These are phyloP conservation scores for Endocalyx cinctus DNA, from an alignment of 2,329 filamentous ascomycete genomes.

Conservation along the genomic window DNA sequence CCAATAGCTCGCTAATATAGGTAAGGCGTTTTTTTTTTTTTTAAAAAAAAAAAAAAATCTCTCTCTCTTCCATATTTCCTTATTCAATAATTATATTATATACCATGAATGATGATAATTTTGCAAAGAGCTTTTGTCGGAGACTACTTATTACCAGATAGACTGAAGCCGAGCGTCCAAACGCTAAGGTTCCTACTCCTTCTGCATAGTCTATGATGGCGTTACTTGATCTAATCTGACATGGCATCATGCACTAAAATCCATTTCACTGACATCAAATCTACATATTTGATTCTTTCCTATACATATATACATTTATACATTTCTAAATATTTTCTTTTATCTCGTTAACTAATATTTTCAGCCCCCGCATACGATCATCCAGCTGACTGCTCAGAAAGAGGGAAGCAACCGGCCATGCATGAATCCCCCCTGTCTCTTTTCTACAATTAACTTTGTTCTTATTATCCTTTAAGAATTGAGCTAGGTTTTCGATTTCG, in stretches of 20 bases:
- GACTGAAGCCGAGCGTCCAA: conserved; percentile 44
- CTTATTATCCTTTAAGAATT: conserved; percentile 48
- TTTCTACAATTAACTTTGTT: conserved; percentile 53
- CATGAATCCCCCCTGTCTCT: conserved; percentile 67
- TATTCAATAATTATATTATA: too few relatives aligned
- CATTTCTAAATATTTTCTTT: conserved; percentile 26
- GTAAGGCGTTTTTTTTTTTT: too few relatives aligned
- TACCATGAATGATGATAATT: conserved; percentile 31
- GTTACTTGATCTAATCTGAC: conserved; percentile 66
- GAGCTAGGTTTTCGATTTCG: conserved; percentile 60
- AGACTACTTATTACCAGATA: conserved; percentile 29
- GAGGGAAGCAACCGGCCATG: conserved; percentile 72
- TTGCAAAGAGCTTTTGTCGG: conserved; percentile 31
- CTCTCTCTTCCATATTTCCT: too few relatives aligned
- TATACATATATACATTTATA: too few relatives aligned
- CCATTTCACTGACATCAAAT: too few relatives aligned
- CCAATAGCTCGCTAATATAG: too few relatives aligned
- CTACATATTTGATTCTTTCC: conserved; percentile 3
- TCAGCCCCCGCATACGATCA: conserved; percentile 49
- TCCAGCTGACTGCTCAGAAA: conserved; percentile 47
- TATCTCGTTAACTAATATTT: conserved; percentile 34
- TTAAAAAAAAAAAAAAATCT: too few relatives aligned
- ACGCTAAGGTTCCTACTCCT: conserved; percentile 43
- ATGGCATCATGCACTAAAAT: too few relatives aligned
- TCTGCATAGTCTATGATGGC: conserved; percentile 37